phyloP scores from a whole-genome alignment of 2,329 filamentous ascomycete genomes.

The Cucurbitaria berberidis region DNA sequence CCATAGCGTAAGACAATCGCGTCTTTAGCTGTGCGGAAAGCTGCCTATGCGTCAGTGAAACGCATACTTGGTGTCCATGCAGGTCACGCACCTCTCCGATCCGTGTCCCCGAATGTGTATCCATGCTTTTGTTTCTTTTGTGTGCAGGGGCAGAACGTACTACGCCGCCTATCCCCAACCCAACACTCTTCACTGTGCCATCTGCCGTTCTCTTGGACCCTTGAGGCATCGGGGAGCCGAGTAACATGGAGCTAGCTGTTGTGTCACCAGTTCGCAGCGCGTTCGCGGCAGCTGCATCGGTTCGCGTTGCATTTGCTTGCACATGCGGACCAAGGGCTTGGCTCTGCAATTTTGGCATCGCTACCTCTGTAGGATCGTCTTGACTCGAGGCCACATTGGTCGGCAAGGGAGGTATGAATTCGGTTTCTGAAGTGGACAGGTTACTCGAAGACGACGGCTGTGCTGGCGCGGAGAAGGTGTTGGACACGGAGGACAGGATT shows the following conservation, averaged over 20 bases:
- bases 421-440: conserved; percentile 36
- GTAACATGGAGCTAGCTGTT: conserved; percentile 50
- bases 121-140: conserved; percentile 73
- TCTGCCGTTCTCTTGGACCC: conserved; percentile 78
- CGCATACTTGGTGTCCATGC: conserved; percentile 9
- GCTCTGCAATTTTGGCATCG: conserved; percentile 52
- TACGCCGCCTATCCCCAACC: conserved; percentile 17
- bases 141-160: conserved; percentile 56
- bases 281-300: conserved; percentile 35
- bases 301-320: conserved; percentile 22
- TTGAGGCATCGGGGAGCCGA: conserved; percentile 50
- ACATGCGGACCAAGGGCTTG: conserved; percentile 54
- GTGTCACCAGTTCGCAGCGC: conserved; percentile 37
- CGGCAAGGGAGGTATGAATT: conserved; percentile 35
- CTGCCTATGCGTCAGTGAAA: conserved; percentile 54
- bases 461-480: conserved; percentile 41
- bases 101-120: conserved; percentile 67
- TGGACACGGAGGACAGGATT: conserved; percentile 40
- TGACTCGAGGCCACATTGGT: conserved; percentile 38
- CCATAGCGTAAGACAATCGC: conserved; percentile 88
- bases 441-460: conserved; percentile 43
- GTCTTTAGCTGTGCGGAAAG: conserved; percentile 80
- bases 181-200: conserved; percentile 66
- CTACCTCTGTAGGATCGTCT: conserved; percentile 51
- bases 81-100: conserved; percentile 74